Conservation (phyloP, 2,329 filamentous ascomycete species). For the Aspergillus ochraceus region DNA sequence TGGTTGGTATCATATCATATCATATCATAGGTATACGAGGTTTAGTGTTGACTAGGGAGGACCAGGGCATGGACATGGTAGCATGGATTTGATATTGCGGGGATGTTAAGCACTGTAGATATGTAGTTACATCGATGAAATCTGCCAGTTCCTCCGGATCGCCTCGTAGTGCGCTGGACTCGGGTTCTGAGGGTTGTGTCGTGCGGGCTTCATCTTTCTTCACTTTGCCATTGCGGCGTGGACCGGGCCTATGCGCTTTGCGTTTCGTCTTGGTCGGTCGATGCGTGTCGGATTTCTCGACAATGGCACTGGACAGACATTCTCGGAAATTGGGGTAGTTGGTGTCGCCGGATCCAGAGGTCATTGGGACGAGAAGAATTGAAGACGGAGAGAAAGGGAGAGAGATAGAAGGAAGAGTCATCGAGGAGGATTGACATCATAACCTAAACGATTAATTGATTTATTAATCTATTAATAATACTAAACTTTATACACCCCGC, state of each 20-base stretch:
- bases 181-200: slow-evolving; percentile 5
- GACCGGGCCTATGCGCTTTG: slow-evolving; percentile 20
- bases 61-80: too few species aligned
- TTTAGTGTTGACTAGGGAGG: too few species aligned
- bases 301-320: slow-evolving; percentile 67
- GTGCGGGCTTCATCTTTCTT: slow-evolving; percentile 9
- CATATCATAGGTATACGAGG: neutral
- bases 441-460: slow-evolving; percentile 36
- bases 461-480: too few species aligned
- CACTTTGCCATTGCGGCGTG: slow-evolving; percentile 6
- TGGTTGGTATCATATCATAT: neutral
- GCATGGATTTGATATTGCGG: neutral
- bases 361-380: slow-evolving; percentile 19
- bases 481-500: too few species aligned
- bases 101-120: too few species aligned
- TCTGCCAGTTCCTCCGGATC: slow-evolving; percentile 71
- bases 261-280: slow-evolving; percentile 46
- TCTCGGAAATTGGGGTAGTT: slow-evolving; percentile 74
- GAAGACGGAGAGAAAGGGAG: neutral
- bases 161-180: slow-evolving; percentile 17
- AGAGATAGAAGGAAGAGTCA: neutral
- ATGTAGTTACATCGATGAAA: slow-evolving; percentile 64
- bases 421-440: slow-evolving; percentile 42
- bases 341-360: slow-evolving; percentile 35
- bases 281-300: slow-evolving; percentile 56